A percentile compares a stretch with the other conserved stretches of the same genome.
phyloP scores from a whole-genome alignment of 108 stramenopile genomes.

The Discostella stelligeroides region DNA sequence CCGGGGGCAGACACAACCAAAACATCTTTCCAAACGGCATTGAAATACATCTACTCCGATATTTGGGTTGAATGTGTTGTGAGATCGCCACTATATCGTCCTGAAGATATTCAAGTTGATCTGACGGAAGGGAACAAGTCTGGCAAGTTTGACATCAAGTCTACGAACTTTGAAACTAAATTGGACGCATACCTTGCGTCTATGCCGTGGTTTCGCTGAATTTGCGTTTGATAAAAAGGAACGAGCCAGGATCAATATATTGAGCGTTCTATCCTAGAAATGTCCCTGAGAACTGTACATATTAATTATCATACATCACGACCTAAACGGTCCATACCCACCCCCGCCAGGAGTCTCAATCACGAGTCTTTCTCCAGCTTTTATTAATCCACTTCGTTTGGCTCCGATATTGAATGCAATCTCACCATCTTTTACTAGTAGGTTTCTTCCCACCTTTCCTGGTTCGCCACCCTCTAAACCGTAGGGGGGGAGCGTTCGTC shows the following conservation, averaged over 20 bases:
- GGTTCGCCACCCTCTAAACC: constrained; percentile 93
- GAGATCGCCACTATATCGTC: constrained; percentile 80
- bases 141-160: constrained; percentile 55
- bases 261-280: no score
- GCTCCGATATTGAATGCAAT: constrained; percentile 92
- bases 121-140: constrained; percentile 21
- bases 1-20: constrained; percentile 32
- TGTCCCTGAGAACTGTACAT: no score
- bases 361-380: constrained; percentile 83
- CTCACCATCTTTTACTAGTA: constrained; percentile 75
- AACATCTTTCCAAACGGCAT: constrained; percentile 62
- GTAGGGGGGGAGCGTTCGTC: constrained; percentile 91
- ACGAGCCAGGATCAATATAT: no score
- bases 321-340: constrained; percentile 60
- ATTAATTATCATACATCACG: background rate
- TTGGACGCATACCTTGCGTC: constrained; percentile 74
- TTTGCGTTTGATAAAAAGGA: background rate
- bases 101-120: constrained; percentile 53
- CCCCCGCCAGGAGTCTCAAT: constrained; percentile 94
- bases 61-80: constrained; percentile 86
- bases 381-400: constrained; percentile 82
- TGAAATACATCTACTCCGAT: constrained; percentile 85
- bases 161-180: constrained; percentile 82
- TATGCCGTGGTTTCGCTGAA: constrained; percentile 85
- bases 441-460: constrained; percentile 86